Evolutionary conservation across 805 yeast genomes (phyloP), one percentile per base, ranked within the genome.

Genomic region (Barnettozyma vustinii): DNA sequence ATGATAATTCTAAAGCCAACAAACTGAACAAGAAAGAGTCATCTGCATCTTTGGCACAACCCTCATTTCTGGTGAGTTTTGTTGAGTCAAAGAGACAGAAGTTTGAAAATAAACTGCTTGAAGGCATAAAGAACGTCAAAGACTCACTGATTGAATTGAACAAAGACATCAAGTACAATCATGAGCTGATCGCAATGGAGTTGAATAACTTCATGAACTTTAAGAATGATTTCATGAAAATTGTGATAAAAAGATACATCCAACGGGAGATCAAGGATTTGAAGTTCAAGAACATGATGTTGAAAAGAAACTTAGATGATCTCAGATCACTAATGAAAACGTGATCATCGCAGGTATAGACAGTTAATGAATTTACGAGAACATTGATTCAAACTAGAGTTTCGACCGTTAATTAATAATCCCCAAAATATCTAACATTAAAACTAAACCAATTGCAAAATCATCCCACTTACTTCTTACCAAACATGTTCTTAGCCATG

Each of bases 401-500:
- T 13, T 30, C 33, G 16, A 30, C 16, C 33, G 12, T 30, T 30
- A 13, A 30, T 30, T 18, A 16, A 27, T n/a, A 25, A 9, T 35
- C 13, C 37, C 37, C 13, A 41, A 16, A 41, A 41, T 10, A 27
- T 30, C 35, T 41, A 16, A 16, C 35, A 18, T 23, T 42, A n/a
- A 19, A 35, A 16, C 37, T n/a, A n/a, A 19, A 36, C 16, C 15
- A 19, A 36, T 7, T 36, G 4, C n/a, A 39, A 23, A 10, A 7
- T 18, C 27, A 15, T 19, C 18, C 5, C 2, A 10, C 3, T 47
- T 16, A 35, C 42, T 48, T 54, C 42, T 53, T 56, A 37, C 65
- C 65, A 77, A 83, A 76, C 62, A 88, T 82, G 59, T 74, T 84
- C 49, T 72, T 75, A 32, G 91, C 94, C 80, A 85, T 69, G 54